Conservation (phyloP, 495 filamentous ascomycete species). For the Daldinia grandis region DNA sequence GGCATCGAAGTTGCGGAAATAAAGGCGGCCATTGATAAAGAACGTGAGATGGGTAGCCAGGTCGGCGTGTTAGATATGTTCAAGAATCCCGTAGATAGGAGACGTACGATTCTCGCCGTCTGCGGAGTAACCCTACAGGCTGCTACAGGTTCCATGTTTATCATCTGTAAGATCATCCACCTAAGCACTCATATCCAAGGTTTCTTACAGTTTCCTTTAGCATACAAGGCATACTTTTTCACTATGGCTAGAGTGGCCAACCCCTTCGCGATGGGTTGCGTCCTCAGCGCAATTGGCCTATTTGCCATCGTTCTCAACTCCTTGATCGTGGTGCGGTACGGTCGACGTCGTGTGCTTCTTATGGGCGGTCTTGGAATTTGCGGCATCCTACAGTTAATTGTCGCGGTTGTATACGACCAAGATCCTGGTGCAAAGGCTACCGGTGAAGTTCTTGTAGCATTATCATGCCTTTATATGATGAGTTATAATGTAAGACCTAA, state of each 20-base stretch:
- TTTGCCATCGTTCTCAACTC: constrained; percentile 59
- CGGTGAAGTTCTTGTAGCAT: constrained; percentile 54
- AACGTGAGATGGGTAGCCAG: constrained; percentile 49
- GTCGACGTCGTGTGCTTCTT: constrained; percentile 57
- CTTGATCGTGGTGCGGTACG: constrained; percentile 54
- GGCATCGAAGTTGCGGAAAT: constrained; percentile 58
- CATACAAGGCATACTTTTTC: constrained; percentile 65
- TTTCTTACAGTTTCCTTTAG: constrained; percentile 29
- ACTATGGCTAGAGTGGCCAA: constrained; percentile 61
- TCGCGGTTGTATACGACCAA: constrained; percentile 57
- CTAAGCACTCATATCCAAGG: neutral
- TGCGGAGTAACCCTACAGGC: constrained; percentile 58
- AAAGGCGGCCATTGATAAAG: constrained; percentile 53
- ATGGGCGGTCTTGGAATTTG: constrained; percentile 54
- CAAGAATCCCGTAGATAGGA: constrained; percentile 53
- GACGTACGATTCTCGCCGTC: constrained; percentile 52
- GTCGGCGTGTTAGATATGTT: constrained; percentile 56
- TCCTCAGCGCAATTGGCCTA: constrained; percentile 57
- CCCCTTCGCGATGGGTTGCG: constrained; percentile 60
- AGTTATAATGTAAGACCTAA: constrained; percentile 53
- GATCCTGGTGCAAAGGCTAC: constrained; percentile 51
- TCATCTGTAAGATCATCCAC: constrained; percentile 48
- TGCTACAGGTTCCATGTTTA: constrained; percentile 62
- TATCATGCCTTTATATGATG: constrained; percentile 58
- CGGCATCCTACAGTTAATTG: constrained; percentile 55